Percentiles rank a stretch among this genome's conserved stretches.
Evolutionary conservation across 2,329 filamentous ascomycete species (phyloP).

Genomic region (Eutypella sp.): DNA sequence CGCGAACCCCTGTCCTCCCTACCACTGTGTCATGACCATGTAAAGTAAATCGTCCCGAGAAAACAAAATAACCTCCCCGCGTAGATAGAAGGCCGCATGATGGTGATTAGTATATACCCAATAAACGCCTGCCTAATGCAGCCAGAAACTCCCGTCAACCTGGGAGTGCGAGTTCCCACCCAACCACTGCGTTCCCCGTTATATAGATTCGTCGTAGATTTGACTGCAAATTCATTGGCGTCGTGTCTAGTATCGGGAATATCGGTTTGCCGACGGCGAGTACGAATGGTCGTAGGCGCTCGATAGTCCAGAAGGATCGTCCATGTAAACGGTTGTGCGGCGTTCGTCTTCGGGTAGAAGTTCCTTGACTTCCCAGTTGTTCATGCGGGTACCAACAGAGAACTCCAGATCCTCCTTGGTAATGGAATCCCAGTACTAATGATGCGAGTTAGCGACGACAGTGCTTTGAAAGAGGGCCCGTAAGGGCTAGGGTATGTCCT

Average conservation of each 20-base stretch:
- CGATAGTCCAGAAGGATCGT: constrained; percentile 55
- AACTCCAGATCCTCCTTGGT: constrained; percentile 98
- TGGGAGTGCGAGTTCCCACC: too few species aligned
- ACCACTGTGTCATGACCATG: too few species aligned
- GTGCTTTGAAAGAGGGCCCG: background rate
- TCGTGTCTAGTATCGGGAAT: constrained; percentile 25
- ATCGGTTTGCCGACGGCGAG: constrained; percentile 33
- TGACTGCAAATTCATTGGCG: too few species aligned
- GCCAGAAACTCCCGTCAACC: too few species aligned
- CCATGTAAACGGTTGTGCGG: constrained; percentile 65
- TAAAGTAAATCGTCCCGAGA: too few species aligned
- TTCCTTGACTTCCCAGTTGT: constrained; percentile 99
- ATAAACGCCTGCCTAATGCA: too few species aligned
- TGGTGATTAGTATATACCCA: too few species aligned
- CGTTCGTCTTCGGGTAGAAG: constrained; percentile 76
- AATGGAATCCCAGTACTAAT: constrained; percentile 96
- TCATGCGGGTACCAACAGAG: constrained; percentile 88
- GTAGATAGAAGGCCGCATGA: too few species aligned
- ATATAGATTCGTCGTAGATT: constrained; percentile 1
- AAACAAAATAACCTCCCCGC: too few species aligned
- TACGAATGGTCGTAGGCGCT: constrained; percentile 43
- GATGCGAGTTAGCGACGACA: constrained; percentile 23
- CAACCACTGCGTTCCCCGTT: background rate
- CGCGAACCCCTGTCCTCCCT: too few species aligned
- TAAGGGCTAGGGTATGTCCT: constrained; percentile 11